Base-by-base conservation (phyloP, 768 basidiomycete species). In the Cytidiella melzeri region DNA sequence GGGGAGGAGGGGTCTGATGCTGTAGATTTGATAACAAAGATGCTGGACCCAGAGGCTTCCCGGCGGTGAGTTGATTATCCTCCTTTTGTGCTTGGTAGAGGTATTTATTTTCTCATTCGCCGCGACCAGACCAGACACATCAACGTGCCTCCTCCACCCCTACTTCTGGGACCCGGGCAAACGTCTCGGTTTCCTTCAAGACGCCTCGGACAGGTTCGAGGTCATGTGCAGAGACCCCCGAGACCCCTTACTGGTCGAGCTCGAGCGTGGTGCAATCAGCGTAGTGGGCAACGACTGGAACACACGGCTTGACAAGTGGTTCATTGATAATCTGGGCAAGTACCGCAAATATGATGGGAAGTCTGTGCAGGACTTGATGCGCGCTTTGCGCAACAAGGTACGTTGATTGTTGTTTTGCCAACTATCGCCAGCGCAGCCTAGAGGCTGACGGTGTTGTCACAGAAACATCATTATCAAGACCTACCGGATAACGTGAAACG, bases 381-480 rank as follows among this genome's bases (percentile, higher is more conserved):
- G 96, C 45, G 96, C 96, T 3, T 69, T 99, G 60, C 75, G 96
- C 55, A 99, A 98, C 66, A 98, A 99, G 78, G 93, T 92, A 50
- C 38, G 81, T 65, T 4, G 6, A 1, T 11, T 28, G 44, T 15
- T 26, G 18, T 20, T 48, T 41, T 23, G 47, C 12, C 12, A 21
- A 15, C 3, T 40, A 20, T 26, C 24, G n/a, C 28, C 26, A 15
- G 13, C 12, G 26, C 43, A 15, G 30, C 24, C 47, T 27, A 47
- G 51, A 30, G 41, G 45, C 47, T 5, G 36, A 13, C 42, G 28
- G 21, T 18, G 26, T 7, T 20, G 37, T 52, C 43, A 19, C 58
- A 94, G 93, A 95, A 93, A 87, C 87, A 97, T 55, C 94, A 97
- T 62, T 96, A 95, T 62, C 95, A 97, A 69, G 96, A 99, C 67